phyloP scores from a whole-genome alignment of 2,329 filamentous ascomycete genomes.

The Venturia aucupariae region DNA sequence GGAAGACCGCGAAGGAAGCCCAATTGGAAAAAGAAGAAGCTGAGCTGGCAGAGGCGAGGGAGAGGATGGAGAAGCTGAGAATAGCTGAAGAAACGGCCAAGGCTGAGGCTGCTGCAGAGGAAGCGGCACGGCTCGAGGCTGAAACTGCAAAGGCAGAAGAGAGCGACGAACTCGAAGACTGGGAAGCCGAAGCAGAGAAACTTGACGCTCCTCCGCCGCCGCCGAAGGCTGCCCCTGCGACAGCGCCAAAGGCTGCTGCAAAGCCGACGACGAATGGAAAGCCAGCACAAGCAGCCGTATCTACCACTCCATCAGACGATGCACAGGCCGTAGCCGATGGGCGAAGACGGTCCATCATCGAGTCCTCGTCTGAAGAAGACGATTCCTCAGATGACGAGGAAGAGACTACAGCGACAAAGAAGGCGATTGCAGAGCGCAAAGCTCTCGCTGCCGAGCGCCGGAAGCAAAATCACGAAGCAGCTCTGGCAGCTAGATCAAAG shows the following conservation, averaged over 20 bases:
- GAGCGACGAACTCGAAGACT: conserved; percentile 64
- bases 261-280: conserved; percentile 25
- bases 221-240: conserved; percentile 82
- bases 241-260: conserved; percentile 72
- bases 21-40: conserved; percentile 30
- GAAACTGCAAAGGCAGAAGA: conserved; percentile 56
- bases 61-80: conserved; percentile 46
- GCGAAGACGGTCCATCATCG: conserved; percentile 30
- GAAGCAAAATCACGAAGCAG: conserved; percentile 84
- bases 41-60: conserved; percentile 46
- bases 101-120: conserved; percentile 65
- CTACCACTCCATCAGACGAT: conserved; percentile 11
- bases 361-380: conserved; percentile 40
- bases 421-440: conserved; percentile 68
- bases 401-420: conserved; percentile 61
- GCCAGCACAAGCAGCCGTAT: conserved; percentile 19
- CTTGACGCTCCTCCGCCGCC: conserved; percentile 27
- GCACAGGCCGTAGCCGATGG: conserved; percentile 18
- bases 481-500: conserved; percentile 80
- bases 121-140: conserved; percentile 58
- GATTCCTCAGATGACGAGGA: conserved; percentile 52
- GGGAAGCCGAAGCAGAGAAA: conserved; percentile 70
- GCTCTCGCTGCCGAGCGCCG: conserved; percentile 81
- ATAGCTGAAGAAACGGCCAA: conserved; percentile 63
- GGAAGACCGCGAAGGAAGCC: conserved; percentile 50